Evolutionary conservation across 441 rosid genomes (phyloP).

Genomic region (Adansonia gregorii): DNA sequence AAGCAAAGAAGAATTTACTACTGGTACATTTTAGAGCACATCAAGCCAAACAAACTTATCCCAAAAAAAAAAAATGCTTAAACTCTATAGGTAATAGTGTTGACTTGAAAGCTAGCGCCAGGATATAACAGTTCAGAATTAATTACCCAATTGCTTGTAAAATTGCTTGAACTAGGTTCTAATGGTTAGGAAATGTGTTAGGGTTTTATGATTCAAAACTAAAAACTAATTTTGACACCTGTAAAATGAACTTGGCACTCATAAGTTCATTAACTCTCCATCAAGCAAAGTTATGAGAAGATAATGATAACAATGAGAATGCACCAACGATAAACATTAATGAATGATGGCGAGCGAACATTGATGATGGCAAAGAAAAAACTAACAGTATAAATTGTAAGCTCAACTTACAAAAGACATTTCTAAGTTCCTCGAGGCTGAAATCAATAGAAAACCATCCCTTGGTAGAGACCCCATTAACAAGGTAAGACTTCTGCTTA

Average conservation of each 20-base stretch:
- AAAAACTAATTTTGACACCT: background rate
- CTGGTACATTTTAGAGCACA: background rate
- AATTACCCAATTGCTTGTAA: background rate
- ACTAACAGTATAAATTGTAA: background rate
- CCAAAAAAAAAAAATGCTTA: background rate
- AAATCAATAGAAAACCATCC: conserved; percentile 83
- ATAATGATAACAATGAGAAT: background rate
- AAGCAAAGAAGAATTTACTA: background rate
- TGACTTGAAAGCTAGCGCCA: background rate
- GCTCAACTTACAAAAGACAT: conserved; percentile 53
- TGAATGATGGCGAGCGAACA: background rate
- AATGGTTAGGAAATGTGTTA: conserved; percentile 7
- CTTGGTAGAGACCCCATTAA: conserved; percentile 52
- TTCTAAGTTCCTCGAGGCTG: conserved; percentile 41
- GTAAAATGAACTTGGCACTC: background rate
- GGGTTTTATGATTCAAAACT: background rate
- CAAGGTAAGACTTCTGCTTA: conserved; percentile 40
- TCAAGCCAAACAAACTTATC: background rate
- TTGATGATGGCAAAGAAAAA: conserved; percentile 3
- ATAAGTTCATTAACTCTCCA: background rate
- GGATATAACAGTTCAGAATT: conserved; percentile 1
- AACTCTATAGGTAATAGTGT: background rate
- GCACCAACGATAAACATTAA: background rate
- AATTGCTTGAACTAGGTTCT: background rate
- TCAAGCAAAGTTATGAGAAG: conserved; percentile 10